Conservation (phyloP, 2,329 filamentous ascomycete genomes). For the Nakataea oryzae region DNA sequence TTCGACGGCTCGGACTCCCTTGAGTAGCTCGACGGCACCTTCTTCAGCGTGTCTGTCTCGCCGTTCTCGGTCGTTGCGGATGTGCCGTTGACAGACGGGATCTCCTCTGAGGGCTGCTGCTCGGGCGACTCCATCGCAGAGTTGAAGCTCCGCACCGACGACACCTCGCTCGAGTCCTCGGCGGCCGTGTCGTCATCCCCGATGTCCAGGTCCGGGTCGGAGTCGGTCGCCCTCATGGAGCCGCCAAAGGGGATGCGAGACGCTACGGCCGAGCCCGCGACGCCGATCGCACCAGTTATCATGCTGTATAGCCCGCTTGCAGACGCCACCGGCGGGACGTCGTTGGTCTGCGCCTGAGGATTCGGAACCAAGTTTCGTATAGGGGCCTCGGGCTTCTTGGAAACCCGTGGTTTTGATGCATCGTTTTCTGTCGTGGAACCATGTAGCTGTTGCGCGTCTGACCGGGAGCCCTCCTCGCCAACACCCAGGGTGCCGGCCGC, state of each 20-base stretch:
- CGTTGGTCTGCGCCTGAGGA: constrained; percentile 14
- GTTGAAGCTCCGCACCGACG: constrained; percentile 36
- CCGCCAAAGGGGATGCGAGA: constrained; percentile 22
- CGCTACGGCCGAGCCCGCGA: constrained; percentile 36
- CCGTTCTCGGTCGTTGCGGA: constrained; percentile 3
- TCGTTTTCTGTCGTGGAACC: not conserved
- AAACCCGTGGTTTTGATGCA: not conserved
- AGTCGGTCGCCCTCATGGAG: constrained; percentile 17
- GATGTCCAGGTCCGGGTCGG: constrained; percentile 18
- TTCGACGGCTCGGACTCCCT: constrained; percentile 22
- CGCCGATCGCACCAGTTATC: constrained; percentile 39
- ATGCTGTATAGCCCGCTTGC: constrained; percentile 42
- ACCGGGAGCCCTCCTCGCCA: not conserved
- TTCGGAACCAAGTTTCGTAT: constrained; percentile 17
- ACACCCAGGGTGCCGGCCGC: not conserved
- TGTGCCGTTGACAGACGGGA: constrained; percentile 1
- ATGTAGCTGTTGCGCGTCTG: not conserved
- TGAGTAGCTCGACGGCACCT: constrained; percentile 22
- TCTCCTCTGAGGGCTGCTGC: constrained; percentile 13
- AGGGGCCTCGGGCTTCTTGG: constrained; percentile 10
- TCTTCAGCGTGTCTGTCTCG: constrained; percentile 5
- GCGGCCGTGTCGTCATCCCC: constrained; percentile 13
- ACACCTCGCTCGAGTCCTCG: constrained; percentile 25
- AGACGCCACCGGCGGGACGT: constrained; percentile 16
- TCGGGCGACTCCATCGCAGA: constrained; percentile 31